Percentiles rank a stretch among this genome's conserved stretches.
Conservation (phyloP, 1,284 basidiomycete species). For the Malassezia obtusa region DNA sequence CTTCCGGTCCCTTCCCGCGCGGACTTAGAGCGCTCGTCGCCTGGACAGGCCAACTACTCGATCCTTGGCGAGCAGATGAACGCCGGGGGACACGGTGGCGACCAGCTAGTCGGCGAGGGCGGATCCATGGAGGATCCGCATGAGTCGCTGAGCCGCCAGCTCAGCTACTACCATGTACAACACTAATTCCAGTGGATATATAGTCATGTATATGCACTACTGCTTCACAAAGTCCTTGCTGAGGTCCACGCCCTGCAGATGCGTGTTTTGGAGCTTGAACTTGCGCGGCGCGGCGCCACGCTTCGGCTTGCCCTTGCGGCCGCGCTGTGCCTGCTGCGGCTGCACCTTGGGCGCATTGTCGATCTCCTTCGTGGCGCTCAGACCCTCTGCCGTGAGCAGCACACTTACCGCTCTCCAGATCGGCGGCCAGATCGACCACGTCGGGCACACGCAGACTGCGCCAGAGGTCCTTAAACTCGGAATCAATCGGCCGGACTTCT, state of each 20-base stretch:
- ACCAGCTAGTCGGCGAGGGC: conserved; percentile 26
- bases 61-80: conserved; percentile 29
- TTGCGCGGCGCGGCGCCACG: conserved; percentile 27
- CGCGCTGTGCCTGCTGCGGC: conserved; percentile 20
- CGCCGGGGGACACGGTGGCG: conserved; percentile 25
- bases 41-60: conserved; percentile 17
- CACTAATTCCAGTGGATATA: background rate
- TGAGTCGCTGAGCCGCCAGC: conserved; percentile 19
- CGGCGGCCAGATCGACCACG: conserved; percentile 66
- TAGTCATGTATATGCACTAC: background rate
- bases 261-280: conserved; percentile 72
- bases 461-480: conserved; percentile 80
- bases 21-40: conserved; percentile 30
- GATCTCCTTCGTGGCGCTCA: conserved; percentile 32
- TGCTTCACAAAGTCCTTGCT: conserved; percentile 54
- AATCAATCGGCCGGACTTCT: conserved; percentile 62
- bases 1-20: conserved; percentile 42
- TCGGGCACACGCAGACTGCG: conserved; percentile 70
- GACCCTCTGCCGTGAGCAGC: conserved; percentile 18
- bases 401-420: conserved; percentile 55
- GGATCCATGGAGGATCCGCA: conserved; percentile 38
- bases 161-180: conserved; percentile 12
- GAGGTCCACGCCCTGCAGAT: conserved; percentile 69
- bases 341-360: conserved; percentile 23
- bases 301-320: conserved; percentile 25